Evolutionary conservation across 257 asterid genomes (phyloP), one percentile per base, ranked within the genome.

Genomic region (Coffea eugenioides): DNA sequence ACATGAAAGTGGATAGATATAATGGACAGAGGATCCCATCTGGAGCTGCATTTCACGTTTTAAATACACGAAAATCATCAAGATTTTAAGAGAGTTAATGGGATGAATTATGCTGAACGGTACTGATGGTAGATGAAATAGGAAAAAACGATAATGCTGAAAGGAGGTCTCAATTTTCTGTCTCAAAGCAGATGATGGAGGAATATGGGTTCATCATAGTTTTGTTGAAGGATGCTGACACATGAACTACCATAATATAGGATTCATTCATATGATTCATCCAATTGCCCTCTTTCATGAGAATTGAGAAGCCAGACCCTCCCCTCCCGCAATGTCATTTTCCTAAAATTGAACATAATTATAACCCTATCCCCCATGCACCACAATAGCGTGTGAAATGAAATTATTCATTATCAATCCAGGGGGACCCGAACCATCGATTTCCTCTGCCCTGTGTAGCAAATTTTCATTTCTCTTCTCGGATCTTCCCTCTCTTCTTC

Each of bases 271-370:
- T 39, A 36, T 74, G 36, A 74, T 74, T 18, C 31, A 74, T 74
- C 8, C 31, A 10, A 45, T 20, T 68, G 13, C n/a, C 34, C 34
- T 31, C 34, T 31, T 31, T 31, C 18, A 25, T 68, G 43, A 39
- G 43, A 39, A 56, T n/a, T 1, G 64, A 56, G n/a, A 56, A 56
- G 5, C 43, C 43, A 39, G 5, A 39, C 43, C 43, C 43, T 4
- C 23, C 9, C 34, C 6, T 20, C 66, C 7, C 25, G 27, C 66
- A 59, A 23, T n/a, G 59, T 48, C 75, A 56, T 51, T 73, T 27
- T 73, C 77, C 56, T 8, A 73, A 41, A 21, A 20, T 27, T 49
- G 41, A 25, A 73, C 77, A 51, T 73, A 34, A 73, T 73, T 51
- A 73, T 73, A 73, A 4, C 46, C 48, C 77, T 41, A n/a, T 48